Percentiles rank a stretch among this genome's conserved stretches.
phyloP scores from a whole-genome alignment of 2,329 filamentous ascomycete genomes.

The Aspergillus carbonarius region DNA sequence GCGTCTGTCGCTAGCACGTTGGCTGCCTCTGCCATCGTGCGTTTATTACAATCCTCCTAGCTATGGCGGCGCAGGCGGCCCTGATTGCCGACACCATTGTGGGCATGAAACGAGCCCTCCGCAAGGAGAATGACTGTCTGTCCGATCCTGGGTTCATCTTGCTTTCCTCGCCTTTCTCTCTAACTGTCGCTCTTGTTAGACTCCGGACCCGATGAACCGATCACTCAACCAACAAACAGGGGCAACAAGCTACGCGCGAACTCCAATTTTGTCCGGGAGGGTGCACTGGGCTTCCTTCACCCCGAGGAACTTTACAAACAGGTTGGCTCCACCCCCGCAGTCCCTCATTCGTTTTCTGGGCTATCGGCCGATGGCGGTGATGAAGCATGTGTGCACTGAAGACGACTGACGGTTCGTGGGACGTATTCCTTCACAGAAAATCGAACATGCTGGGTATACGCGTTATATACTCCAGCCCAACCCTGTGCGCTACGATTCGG shows the following conservation, averaged over 20 bases:
- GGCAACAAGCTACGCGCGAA: conserved; percentile 62
- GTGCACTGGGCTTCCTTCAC: conserved; percentile 52
- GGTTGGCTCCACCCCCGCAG: conserved; percentile 38
- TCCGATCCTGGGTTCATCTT: neutral
- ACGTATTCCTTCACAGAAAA: conserved; percentile 44
- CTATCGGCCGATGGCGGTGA: neutral
- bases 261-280: conserved; percentile 57
- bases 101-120: conserved; percentile 54
- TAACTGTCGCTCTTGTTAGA: conserved; percentile 27
- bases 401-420: neutral
- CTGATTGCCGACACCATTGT: conserved; percentile 55
- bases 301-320: conserved; percentile 56
- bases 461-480: conserved; percentile 60
- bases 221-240: conserved; percentile 57
- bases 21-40: neutral
- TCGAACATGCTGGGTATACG: conserved; percentile 62
- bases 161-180: conserved; percentile 4
- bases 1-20: neutral
- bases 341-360: neutral
- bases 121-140: conserved; percentile 48
- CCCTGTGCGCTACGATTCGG: conserved; percentile 61
- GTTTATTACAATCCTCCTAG: conserved; percentile 13
- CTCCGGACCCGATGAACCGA: conserved; percentile 51
- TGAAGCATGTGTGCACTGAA: neutral
- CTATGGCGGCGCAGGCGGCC: conserved; percentile 46